Evolutionary conservation across 306 rosid genomes (phyloP), one percentile per base, ranked within the genome.

Genomic region (Rosa chinensis): DNA sequence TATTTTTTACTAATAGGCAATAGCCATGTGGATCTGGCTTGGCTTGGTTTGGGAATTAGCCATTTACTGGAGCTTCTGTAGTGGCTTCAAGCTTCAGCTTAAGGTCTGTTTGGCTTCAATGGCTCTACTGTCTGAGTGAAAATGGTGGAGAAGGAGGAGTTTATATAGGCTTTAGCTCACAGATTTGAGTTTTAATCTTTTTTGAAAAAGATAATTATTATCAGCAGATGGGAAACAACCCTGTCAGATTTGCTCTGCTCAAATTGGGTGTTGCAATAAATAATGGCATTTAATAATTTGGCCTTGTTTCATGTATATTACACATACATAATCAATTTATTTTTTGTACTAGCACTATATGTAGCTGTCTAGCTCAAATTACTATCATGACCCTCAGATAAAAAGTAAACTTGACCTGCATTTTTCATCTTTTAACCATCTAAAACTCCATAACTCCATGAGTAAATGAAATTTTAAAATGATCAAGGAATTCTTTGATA

Each of bases 241-340:
- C n/a, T 78, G 85, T 84, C 84, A 86, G 88, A 83, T 44, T 81
- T 78, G 39, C 80, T 52, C 75, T 61, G 49, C 80, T 79, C 63
- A 74, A 77, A 78, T 32, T 59, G 69, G 81, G 78, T 21, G 66
- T 49, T 82, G 43, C 69, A 86, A 81, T 88, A 74, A 90, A 84
- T 83, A 81, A 61, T 68, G 56, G 55, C 84, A 88, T 90, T 88
- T 67, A 86, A 79, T 77, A 72, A n/a, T 64, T 35, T 68, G 71
- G 12, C 10, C 67, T 32, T 39, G 48, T 81, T 75, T 78, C 74
- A 76, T 82, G 58, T 40, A 56, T 49, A 17, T 45, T 18, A 39
- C 23, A 69, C 8, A 25, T 28, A 14, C 43, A 63, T 58, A 39
- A 63, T 67, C 10, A 25, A 44, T 81, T 62, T 48, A 21, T 61